Conservation (phyloP, 1,284 basidiomycete genomes). For the Rhodotorula glutinis region DNA sequence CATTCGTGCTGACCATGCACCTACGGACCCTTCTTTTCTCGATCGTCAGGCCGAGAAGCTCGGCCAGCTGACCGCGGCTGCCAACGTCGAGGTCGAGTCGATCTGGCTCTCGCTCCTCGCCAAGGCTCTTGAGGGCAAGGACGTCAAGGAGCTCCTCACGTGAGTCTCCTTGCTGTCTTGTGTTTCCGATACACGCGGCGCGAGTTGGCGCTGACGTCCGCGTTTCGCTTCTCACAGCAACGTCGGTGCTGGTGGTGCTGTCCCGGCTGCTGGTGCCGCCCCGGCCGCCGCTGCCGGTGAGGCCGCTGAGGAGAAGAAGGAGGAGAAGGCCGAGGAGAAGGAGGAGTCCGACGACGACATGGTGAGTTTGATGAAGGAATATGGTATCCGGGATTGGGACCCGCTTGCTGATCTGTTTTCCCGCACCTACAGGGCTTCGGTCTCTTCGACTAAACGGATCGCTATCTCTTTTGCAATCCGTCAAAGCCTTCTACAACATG, state of each 20-base stretch:
- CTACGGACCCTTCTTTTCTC: neutral
- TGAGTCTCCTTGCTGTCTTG: slow-evolving; percentile 63
- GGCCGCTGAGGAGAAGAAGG: slow-evolving; percentile 55
- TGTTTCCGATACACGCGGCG: too few species aligned
- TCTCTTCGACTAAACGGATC: slow-evolving; percentile 66
- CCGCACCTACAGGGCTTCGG: slow-evolving; percentile 61
- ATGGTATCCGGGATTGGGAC: too few species aligned
- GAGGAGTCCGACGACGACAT: slow-evolving; percentile 82
- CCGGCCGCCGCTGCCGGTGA: slow-evolving; percentile 58
- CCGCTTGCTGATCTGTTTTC: slow-evolving; percentile 4
- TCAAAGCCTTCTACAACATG: neutral
- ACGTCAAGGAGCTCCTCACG: slow-evolving; percentile 89
- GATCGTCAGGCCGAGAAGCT: slow-evolving; percentile 82
- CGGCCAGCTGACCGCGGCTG: slow-evolving; percentile 73
- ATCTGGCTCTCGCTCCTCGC: slow-evolving; percentile 97
- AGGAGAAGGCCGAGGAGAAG: slow-evolving; percentile 72
- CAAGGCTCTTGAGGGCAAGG: slow-evolving; percentile 96
- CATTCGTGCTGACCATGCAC: neutral
- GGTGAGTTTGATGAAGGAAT: slow-evolving; percentile 57
- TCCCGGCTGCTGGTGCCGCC: slow-evolving; percentile 62
- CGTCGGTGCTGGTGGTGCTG: slow-evolving; percentile 52
- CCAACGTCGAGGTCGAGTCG: slow-evolving; percentile 82
- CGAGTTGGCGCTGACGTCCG: neutral
- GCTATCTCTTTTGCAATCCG: neutral
- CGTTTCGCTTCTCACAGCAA: neutral